Conservation (phyloP, 306 rosid species). For the Quercus robur region DNA sequence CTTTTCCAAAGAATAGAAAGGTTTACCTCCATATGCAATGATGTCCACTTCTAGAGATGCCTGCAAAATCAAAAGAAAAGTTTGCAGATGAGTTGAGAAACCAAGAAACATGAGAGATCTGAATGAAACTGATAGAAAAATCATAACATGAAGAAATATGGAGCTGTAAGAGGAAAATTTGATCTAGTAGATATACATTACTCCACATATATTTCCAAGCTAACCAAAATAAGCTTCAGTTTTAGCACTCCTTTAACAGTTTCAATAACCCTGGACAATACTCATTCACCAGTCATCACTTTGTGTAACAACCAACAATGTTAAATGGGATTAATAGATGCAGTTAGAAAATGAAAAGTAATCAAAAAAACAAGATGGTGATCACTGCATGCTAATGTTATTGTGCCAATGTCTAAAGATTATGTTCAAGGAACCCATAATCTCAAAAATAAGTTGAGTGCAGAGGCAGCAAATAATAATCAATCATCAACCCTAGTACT, state of each 20-base stretch:
- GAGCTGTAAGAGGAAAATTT: not conserved
- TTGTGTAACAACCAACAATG: not conserved
- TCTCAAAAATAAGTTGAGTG: not conserved
- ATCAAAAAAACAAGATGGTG: not conserved
- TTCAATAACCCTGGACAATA: not conserved
- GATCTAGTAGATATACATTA: not conserved
- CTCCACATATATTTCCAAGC: not conserved
- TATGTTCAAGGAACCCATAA: not conserved
- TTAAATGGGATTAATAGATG: not conserved
- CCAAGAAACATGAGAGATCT: not conserved
- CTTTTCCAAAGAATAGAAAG: not conserved
- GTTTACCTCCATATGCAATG: slow-evolving; percentile 89
- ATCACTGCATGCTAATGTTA: not conserved
- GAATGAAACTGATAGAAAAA: not conserved
- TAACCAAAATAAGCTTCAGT: not conserved
- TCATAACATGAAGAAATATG: not conserved
- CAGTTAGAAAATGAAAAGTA: not conserved
- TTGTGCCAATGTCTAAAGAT: not conserved
- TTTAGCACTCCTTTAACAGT: not conserved
- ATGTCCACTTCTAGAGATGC: slow-evolving; percentile 71
- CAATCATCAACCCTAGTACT: not conserved
- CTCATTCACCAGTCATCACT: not conserved
- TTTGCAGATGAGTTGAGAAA: not conserved
- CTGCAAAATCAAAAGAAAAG: slow-evolving; percentile 43
- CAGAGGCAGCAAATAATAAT: not conserved